Evolutionary conservation across 148 eudicot genomes (phyloP).

Genomic region (Vaccinium darrowii): DNA sequence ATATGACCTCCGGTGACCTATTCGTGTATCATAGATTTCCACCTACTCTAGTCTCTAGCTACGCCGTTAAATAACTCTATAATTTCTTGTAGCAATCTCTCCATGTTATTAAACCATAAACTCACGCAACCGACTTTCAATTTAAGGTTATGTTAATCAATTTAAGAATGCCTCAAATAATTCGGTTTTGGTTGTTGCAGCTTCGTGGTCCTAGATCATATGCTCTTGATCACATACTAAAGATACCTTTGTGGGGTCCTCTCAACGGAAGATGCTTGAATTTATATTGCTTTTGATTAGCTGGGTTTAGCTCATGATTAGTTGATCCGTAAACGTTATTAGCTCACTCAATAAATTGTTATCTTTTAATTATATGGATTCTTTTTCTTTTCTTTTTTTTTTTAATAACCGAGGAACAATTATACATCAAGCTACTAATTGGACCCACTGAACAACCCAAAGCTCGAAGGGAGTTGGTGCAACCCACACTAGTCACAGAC

Average conservation of each 20-base stretch:
- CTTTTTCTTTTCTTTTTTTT: too few relatives aligned
- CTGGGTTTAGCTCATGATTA: conserved; percentile 17
- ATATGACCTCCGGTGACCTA: too few relatives aligned
- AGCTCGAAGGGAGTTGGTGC: too few relatives aligned
- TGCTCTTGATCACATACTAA: background rate
- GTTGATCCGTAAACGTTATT: conserved; percentile 19
- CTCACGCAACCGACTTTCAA: background rate
- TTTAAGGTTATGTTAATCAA: background rate
- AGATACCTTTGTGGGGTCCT: background rate
- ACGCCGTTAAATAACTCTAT: too few relatives aligned
- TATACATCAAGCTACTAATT: too few relatives aligned
- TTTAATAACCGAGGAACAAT: too few relatives aligned
- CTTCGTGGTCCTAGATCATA: conserved; percentile 8
- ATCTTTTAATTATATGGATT: background rate
- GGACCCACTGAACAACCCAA: too few relatives aligned
- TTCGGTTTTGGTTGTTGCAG: background rate
- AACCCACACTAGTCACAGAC: too few relatives aligned
- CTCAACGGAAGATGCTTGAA: background rate
- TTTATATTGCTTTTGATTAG: background rate
- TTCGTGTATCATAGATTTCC: too few relatives aligned
- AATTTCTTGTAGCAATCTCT: background rate
- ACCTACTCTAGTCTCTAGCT: too few relatives aligned
- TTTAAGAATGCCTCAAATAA: background rate
- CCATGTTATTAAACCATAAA: background rate
- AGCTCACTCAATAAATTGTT: background rate